Evolutionary conservation across 768 basidiomycete genomes (phyloP).

Genomic region (Rubroboletus satanas): DNA sequence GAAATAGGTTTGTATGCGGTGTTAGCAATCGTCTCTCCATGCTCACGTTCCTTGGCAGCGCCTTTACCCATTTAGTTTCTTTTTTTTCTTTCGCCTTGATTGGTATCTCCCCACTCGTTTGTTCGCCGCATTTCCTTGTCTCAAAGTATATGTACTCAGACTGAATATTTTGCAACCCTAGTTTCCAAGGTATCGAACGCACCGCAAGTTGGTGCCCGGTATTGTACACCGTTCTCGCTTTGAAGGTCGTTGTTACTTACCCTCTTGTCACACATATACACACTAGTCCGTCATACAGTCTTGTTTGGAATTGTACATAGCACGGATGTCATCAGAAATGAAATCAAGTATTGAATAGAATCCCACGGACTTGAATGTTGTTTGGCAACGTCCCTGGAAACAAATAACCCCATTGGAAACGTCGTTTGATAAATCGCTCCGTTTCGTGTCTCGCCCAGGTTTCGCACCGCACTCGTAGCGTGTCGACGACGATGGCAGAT

Average conservation of each 20-base stretch:
- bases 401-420: constrained; percentile 11
- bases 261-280: constrained; percentile 8
- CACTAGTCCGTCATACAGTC: constrained; percentile 9
- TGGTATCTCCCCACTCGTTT: constrained; percentile 19
- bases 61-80: constrained; percentile 16
- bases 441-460: neutral
- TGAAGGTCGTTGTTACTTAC: constrained; percentile 8
- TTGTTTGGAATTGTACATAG: constrained; percentile 17
- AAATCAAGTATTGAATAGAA: neutral
- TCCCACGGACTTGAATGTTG: constrained; percentile 16
- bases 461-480: neutral
- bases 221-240: neutral
- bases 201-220: constrained; percentile 1
- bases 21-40: neutral
- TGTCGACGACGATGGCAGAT: constrained; percentile 48
- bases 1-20: constrained; percentile 32
- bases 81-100: neutral
- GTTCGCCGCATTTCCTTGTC: neutral
- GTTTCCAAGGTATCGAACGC: neutral
- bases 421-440: neutral
- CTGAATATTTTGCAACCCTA: constrained; percentile 13
- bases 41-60: neutral
- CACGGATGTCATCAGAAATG: neutral
- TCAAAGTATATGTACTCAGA: constrained; percentile 3
- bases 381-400: constrained; percentile 26